Evolutionary conservation across 169 alveolate genomes (phyloP).

Genomic region (Plasmodium gonderi): DNA sequence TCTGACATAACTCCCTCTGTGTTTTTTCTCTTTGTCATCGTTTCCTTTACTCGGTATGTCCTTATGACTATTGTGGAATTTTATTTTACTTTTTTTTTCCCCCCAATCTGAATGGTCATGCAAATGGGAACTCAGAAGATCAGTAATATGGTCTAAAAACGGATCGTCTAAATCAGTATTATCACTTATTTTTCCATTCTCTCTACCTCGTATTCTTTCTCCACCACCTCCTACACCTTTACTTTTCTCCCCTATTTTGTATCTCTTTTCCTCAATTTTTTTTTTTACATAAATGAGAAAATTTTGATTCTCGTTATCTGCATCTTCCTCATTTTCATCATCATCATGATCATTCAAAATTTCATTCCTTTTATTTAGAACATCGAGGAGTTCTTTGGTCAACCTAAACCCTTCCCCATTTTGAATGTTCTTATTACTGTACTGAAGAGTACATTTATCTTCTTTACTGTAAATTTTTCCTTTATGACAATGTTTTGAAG

Average conservation of each 20-base stretch:
- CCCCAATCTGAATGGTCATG: no score
- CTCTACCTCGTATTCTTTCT: background rate
- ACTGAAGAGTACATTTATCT: background rate
- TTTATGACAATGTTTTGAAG: background rate
- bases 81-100: background rate
- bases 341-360: background rate
- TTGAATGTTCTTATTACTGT: background rate
- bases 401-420: conserved; percentile 20
- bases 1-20: background rate
- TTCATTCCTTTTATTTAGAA: conserved; percentile 21
- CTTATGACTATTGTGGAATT: background rate
- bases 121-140: background rate
- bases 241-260: background rate
- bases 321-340: conserved; percentile 1
- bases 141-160: background rate
- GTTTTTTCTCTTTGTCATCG: background rate
- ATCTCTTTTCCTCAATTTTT: conserved; percentile 31
- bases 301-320: conserved; percentile 18
- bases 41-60: background rate
- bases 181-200: background rate
- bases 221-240: background rate
- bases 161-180: background rate
- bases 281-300: conserved; percentile 62
- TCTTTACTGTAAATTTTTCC: background rate
- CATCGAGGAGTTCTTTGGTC: conserved; percentile 55